phyloP scores from a whole-genome alignment of 352 stramenopile genomes.

The Pythium oligandrum region DNA sequence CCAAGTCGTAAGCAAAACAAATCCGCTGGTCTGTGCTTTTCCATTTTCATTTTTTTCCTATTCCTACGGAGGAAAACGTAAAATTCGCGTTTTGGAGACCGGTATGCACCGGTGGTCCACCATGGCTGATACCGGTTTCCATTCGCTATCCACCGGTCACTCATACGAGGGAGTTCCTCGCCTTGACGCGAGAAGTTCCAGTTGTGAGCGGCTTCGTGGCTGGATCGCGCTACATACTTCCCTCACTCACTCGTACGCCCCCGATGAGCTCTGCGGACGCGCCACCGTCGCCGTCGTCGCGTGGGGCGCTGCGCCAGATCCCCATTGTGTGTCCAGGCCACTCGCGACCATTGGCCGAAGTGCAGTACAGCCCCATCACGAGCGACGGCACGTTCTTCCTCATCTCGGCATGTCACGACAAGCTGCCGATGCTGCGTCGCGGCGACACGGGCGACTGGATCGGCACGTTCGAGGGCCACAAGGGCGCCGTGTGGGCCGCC shows the following conservation, averaged over 20 bases:
- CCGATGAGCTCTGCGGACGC: conserved; percentile 11
- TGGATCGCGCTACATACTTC: conserved; percentile 1
- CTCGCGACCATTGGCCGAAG: conserved; percentile 71
- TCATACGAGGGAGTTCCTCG: conserved; percentile 12
- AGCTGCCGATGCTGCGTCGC: conserved; percentile 84
- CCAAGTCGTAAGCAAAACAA: too few species aligned
- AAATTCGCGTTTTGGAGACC: too few species aligned
- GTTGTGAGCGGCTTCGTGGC: conserved; percentile 8
- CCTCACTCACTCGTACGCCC: background rate
- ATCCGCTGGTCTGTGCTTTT: too few species aligned
- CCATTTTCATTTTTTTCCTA: too few species aligned
- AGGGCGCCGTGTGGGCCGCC: conserved; percentile 91
- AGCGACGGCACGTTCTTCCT: conserved; percentile 50
- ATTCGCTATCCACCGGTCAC: background rate
- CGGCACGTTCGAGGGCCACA: conserved; percentile 96
- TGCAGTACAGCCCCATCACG: conserved; percentile 64
- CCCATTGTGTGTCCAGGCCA: conserved; percentile 84
- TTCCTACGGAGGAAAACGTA: too few species aligned
- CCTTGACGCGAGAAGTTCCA: conserved; percentile 3
- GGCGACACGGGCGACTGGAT: conserved; percentile 93
- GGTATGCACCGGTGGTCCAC: too few species aligned
- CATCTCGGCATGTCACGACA: conserved; percentile 85
- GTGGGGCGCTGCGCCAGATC: conserved; percentile 62
- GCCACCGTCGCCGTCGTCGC: conserved; percentile 39
- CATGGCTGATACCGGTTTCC: too few species aligned